Evolutionary conservation across 1,284 basidiomycete species (phyloP), one percentile per base, ranked within the genome.

Genomic region (Microbotryum silenes-acaulis): DNA sequence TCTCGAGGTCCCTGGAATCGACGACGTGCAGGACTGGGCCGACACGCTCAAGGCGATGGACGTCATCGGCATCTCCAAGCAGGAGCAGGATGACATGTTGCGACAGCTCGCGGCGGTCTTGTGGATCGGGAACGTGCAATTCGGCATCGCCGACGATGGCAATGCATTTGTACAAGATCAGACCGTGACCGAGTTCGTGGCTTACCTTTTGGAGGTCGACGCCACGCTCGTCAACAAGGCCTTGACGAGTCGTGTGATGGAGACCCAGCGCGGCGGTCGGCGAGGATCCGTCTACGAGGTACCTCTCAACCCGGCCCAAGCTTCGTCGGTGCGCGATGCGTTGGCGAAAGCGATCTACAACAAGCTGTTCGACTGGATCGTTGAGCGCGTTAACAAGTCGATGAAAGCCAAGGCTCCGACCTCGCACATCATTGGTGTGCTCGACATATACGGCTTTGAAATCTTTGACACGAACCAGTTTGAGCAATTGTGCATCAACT

Each of bases 281-380:
- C 78, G 96, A 76, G 94, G 92, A 77, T 97, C 93, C 2, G 83
- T 97, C 18, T 97, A 97, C 75, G 91, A 98, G 72, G 94, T 97
- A 2, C 96, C 96, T 1, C 80, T 96, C 59, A 99, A 99, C 73
- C 87, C 89, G 8, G 82, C 91, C 6, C 96, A 99, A 75, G 96
- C 96, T 2, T 78, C 78, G 6, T 82, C 94, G 1, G 91, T 90
- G 51, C 80, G 93, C 63, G 91, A 98, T 77, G 96, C 96, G 0
- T 79, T 99, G 42, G 81, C 93, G 7, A 97, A 99, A 76, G 96
- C 93, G 12, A 86, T 99, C 63, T 98, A 98, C 78, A 97, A 96
- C 79, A 97, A 97, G 76, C 79, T 98, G 23, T 99, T 99, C 75
- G 94, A 99, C 74, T 99, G 96, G 96, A 98, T 99, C 71, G 96